Evolutionary conservation across 2,329 filamentous ascomycete genomes (phyloP), one percentile per base, ranked within the genome.

Genomic region (Rosellinia necatrix): DNA sequence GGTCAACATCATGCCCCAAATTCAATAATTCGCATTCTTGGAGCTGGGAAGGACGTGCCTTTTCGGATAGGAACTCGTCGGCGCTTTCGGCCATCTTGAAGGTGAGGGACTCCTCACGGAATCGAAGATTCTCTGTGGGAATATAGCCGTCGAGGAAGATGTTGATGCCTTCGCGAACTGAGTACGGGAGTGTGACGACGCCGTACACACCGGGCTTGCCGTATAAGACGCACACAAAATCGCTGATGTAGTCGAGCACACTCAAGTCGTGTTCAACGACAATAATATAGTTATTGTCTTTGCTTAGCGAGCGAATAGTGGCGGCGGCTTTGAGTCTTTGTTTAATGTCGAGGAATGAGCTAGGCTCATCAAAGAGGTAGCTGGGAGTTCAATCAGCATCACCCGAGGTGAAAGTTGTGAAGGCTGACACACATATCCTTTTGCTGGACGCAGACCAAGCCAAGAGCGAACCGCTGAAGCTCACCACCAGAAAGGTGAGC

Each of bases 361-460:
- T 97, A 15, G 96, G 96, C 80, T 99, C 94, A 75, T 99, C 94
- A 70, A 99, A 99, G 94, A 99, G 97, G 82, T 99, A 99, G 27
- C 56, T 59, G 35, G 27, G 19, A 47, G 22, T 21, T 6, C n/a
- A 47, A 54, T 43, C 54, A 41, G 34, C 5, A 12, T 34, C 10
- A 15, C 25, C 29, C 32, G 10, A 17, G 9, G 6, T 21, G 13
- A 3, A 12, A 37, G 3, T 4, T 24, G 8, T n/a, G 3, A 9
- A 22, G 5, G 5, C 24, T 52, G 3, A 56, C 57, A 53, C 51
- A 60, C 9, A 96, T 91, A 74, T 99, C 94, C 66, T 93, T 93
- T 70, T 96, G 87, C 74, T 97, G 93, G 19, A 97, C 92, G 70
- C 92, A 96, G 61, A 96, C 92, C 48, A 93, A 90, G 69, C 90